These are phyloP conservation scores for Zygoascus sp. DNA, from an alignment of 1,139 yeast genomes.

Conservation along the genomic window DNA sequence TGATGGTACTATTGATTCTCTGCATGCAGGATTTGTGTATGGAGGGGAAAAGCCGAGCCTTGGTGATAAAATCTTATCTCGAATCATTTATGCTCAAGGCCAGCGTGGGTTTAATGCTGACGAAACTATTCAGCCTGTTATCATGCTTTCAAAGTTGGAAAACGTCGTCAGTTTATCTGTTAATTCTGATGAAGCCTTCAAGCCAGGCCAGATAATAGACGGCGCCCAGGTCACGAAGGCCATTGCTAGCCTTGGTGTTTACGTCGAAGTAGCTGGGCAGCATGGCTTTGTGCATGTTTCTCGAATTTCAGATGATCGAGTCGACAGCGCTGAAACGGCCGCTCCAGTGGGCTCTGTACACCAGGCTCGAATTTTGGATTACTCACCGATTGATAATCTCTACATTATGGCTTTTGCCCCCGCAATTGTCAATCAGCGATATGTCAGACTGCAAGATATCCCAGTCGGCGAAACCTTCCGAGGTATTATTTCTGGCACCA, in stretches of 20 bases:
- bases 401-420: constrained; percentile 68
- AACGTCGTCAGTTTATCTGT: constrained; percentile 40
- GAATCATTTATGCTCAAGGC: constrained; percentile 53
- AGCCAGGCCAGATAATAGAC: constrained; percentile 64
- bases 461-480: constrained; percentile 64
- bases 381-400: constrained; percentile 58
- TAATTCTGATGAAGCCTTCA: constrained; percentile 55
- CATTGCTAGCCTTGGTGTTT: constrained; percentile 39
- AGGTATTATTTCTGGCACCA: constrained; percentile 24
- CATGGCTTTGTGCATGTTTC: constrained; percentile 51
- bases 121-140: constrained; percentile 31
- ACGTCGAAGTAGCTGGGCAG: constrained; percentile 39
- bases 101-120: constrained; percentile 41
- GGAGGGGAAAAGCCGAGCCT: constrained; percentile 50
- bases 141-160: constrained; percentile 61
- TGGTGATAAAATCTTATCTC: constrained; percentile 63
- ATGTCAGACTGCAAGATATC: constrained; percentile 62
- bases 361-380: constrained; percentile 73
- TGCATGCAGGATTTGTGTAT: constrained; percentile 55
- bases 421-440: constrained; percentile 56
- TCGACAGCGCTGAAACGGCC: constrained; percentile 37
- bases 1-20: constrained; percentile 63
- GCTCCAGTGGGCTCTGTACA: constrained; percentile 63
- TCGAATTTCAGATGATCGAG: constrained; percentile 51
- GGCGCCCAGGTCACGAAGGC: constrained; percentile 51